These are phyloP conservation scores for Aspergillus olivimuriae DNA, from an alignment of 495 filamentous ascomycete species.

Conservation along the genomic window DNA sequence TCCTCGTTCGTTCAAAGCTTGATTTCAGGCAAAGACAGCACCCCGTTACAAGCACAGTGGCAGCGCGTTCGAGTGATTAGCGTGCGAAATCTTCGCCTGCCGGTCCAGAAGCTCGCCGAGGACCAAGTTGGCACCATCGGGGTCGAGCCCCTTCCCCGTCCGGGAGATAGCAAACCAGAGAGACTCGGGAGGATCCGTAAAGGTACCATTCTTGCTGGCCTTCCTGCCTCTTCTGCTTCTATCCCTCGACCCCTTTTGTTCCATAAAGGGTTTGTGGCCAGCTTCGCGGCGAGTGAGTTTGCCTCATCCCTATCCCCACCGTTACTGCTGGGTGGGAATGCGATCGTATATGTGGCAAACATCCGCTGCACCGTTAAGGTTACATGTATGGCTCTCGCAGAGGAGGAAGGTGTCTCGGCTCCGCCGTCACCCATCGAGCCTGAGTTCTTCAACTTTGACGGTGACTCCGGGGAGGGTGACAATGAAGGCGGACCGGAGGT, in stretches of 20 bases:
- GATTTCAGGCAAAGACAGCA: conserved; percentile 22
- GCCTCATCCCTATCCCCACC: conserved; percentile 32
- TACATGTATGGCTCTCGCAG: conserved; percentile 42
- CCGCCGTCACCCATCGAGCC: conserved; percentile 33
- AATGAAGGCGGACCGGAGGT: conserved; percentile 17
- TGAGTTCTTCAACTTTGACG: conserved; percentile 62
- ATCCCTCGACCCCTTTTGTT: conserved; percentile 37
- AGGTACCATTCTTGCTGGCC: conserved; percentile 71
- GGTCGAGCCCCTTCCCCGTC: conserved; percentile 49
- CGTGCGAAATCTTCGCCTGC: conserved; percentile 79
- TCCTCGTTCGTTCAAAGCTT: conserved; percentile 24
- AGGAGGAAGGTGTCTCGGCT: conserved; percentile 24
- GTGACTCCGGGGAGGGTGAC: conserved; percentile 44
- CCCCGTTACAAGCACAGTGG: conserved; percentile 49
- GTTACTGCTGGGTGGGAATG: conserved; percentile 52
- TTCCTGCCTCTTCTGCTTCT: conserved; percentile 40
- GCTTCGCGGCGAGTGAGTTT: conserved; percentile 37
- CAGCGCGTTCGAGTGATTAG: conserved; percentile 72
- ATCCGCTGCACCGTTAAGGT: conserved; percentile 77
- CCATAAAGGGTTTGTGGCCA: conserved; percentile 42
- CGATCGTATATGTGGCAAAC: conserved; percentile 80
- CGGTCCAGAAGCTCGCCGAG: conserved; percentile 65
- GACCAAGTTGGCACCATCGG: conserved; percentile 92
- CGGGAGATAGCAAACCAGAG: conserved; percentile 17
- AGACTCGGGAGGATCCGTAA: conserved; percentile 57